Percentiles rank a stretch among this genome's conserved stretches.
These are phyloP conservation scores for Solanum ossicruentum DNA, from an alignment of 257 asterid species.

Conservation along the genomic window DNA sequence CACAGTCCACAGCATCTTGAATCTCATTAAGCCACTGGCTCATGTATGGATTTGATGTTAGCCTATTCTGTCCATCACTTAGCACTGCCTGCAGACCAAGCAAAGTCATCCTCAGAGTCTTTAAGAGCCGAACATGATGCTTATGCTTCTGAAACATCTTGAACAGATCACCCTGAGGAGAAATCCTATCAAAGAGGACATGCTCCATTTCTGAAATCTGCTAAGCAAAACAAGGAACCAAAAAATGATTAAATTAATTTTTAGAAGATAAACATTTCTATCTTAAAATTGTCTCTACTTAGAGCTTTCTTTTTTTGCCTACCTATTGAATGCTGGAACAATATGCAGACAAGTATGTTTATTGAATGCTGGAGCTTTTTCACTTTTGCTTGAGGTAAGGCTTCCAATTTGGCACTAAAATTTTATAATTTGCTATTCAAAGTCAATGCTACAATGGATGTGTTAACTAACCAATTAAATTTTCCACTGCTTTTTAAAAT, in stretches of 20 bases:
- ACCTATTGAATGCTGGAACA: too few species aligned
- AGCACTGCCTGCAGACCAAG: not conserved
- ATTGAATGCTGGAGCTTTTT: too few species aligned
- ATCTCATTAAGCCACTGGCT: conserved; percentile 5
- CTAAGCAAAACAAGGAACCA: not conserved
- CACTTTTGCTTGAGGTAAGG: too few species aligned
- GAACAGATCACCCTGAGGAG: not conserved
- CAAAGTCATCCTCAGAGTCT: not conserved
- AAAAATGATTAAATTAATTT: not conserved
- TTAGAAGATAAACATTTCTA: not conserved
- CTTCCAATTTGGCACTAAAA: too few species aligned
- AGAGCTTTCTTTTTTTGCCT: too few species aligned
- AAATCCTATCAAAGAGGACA: not conserved
- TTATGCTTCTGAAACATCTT: not conserved
- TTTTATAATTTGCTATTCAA: too few species aligned
- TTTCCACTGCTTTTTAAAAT: too few species aligned
- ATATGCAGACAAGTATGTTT: too few species aligned
- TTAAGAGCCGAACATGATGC: not conserved
- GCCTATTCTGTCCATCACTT: conserved; percentile 6
- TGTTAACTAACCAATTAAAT: too few species aligned
- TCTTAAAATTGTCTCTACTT: not conserved
- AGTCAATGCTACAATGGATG: too few species aligned
- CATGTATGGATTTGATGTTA: not conserved
- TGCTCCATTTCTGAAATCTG: not conserved
- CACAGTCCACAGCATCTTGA: not conserved